These are phyloP conservation scores for Camellia sinensis DNA, from an alignment of 148 eudicot species.

Conservation along the genomic window DNA sequence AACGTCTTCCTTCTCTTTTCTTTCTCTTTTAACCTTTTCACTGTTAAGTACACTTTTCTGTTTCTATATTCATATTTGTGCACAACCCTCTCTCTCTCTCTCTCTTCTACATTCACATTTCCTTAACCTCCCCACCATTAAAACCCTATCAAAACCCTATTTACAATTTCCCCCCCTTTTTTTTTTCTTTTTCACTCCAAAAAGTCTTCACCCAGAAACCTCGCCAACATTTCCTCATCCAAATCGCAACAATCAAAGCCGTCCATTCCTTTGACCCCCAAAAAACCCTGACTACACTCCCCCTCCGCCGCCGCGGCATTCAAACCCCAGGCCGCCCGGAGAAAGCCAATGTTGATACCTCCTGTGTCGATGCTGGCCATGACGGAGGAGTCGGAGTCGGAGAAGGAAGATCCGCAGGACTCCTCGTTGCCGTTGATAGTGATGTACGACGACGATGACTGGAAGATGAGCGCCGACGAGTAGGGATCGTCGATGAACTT, in stretches of 20 bases:
- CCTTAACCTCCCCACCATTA: not conserved
- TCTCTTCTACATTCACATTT: not conserved
- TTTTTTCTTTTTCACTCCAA: not conserved
- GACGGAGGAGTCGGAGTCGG: conserved; percentile 56
- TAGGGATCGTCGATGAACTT: conserved; percentile 48
- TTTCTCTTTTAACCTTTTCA: not conserved
- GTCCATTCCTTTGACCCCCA: not conserved
- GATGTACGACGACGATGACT: conserved; percentile 43
- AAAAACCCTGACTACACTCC: not conserved
- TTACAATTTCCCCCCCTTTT: not conserved
- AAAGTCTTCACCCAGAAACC: conserved; percentile 30
- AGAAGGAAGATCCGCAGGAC: conserved; percentile 70
- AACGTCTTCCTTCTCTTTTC: too few species aligned
- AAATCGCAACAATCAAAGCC: conserved; percentile 21
- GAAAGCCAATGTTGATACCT: conserved; percentile 2
- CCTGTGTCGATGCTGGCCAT: conserved; percentile 62
- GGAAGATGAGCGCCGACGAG: conserved; percentile 26
- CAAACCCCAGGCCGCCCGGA: conserved; percentile 17
- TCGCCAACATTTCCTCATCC: conserved; percentile 28
- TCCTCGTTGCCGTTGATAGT: conserved; percentile 73
- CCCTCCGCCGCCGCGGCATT: not conserved
- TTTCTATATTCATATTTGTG: not conserved
- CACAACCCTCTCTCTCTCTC: not conserved
- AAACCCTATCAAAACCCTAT: conserved; percentile 11
- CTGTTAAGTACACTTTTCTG: not conserved